Conservation (phyloP, 331 rosid genomes). For the Saraca asoca region DNA sequence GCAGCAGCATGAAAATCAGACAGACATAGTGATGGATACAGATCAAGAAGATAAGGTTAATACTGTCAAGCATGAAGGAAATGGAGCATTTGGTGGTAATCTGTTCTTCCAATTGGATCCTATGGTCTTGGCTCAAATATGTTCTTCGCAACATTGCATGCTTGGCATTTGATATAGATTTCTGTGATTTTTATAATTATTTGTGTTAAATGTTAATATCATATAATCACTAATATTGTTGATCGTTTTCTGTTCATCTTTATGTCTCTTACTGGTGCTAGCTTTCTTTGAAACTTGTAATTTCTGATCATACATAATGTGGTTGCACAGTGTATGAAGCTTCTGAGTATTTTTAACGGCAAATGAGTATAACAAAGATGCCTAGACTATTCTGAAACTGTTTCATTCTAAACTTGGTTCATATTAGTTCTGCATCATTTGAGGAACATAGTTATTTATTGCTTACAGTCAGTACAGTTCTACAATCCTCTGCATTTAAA, state of each 20-base stretch:
- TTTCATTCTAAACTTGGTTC: no score
- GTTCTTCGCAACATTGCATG: slow-evolving; percentile 15
- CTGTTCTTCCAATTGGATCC: slow-evolving; percentile 10
- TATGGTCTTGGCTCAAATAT: slow-evolving; percentile 8
- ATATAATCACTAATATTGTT: slow-evolving; percentile 5
- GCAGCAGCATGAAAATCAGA: slow-evolving; percentile 52
- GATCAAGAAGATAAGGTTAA: slow-evolving; percentile 63
- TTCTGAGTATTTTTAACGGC: background rate
- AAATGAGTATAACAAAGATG: background rate
- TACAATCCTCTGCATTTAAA: slow-evolving; percentile 12
- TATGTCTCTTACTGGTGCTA: slow-evolving; percentile 15
- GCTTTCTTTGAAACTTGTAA: slow-evolving; percentile 5
- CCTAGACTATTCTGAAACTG: background rate
- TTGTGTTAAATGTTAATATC: background rate
- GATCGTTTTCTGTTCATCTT: slow-evolving; percentile 21
- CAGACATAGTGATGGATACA: slow-evolving; percentile 52
- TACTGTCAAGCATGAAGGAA: slow-evolving; percentile 58
- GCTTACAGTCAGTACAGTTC: slow-evolving; percentile 4
- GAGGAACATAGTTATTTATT: no score
- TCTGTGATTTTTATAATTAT: background rate
- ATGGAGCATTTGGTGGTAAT: slow-evolving; percentile 66
- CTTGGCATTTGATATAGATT: slow-evolving; percentile 28
- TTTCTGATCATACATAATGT: slow-evolving; percentile 15
- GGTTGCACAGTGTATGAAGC: slow-evolving; percentile 20
- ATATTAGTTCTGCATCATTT: no score